phyloP scores from a whole-genome alignment of 371 early-diverging fungal genomes.

The Mucor saturninus region DNA sequence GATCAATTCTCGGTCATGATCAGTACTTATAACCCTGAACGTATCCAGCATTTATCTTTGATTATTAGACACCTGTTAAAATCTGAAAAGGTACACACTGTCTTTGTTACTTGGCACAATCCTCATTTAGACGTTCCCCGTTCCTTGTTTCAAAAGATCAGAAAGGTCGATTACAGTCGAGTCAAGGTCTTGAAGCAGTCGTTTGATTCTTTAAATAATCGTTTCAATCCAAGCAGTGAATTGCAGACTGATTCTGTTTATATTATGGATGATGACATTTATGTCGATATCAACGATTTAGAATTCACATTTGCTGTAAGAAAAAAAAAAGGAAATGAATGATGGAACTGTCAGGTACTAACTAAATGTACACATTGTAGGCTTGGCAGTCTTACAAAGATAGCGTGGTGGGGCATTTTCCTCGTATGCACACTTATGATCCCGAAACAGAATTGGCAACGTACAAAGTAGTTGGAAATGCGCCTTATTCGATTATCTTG shows the following conservation, averaged over 20 bases:
- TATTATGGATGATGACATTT: conserved; percentile 52
- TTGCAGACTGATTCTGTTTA: conserved; percentile 45
- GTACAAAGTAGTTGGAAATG: conserved; percentile 29
- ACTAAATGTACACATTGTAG: conserved; percentile 13
- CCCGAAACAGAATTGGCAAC: conserved; percentile 21
- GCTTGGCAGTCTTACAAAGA: conserved; percentile 37
- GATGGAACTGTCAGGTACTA: no score
- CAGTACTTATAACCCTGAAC: conserved; percentile 54
- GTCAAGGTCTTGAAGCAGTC: conserved; percentile 37
- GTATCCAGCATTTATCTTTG: conserved; percentile 43
- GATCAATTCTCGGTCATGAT: conserved; percentile 52
- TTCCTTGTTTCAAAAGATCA: conserved; percentile 19
- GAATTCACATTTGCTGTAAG: conserved; percentile 43
- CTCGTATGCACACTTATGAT: conserved; percentile 42
- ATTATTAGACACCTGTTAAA: conserved; percentile 39
- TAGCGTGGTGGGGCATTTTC: conserved; percentile 51
- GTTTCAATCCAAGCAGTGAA: conserved; percentile 43
- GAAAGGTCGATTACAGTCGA: conserved; percentile 17
- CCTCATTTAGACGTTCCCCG: conserved; percentile 36
- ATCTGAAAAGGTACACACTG: conserved; percentile 34
- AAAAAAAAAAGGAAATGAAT: no score
- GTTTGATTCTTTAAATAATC: conserved; percentile 51
- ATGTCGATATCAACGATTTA: conserved; percentile 37
- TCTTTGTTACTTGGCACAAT: conserved; percentile 61
- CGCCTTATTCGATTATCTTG: conserved; percentile 43